These are phyloP conservation scores for Sorghum bicolor DNA, from an alignment of 176 grass and related monocot genomes.

Conservation along the genomic window DNA sequence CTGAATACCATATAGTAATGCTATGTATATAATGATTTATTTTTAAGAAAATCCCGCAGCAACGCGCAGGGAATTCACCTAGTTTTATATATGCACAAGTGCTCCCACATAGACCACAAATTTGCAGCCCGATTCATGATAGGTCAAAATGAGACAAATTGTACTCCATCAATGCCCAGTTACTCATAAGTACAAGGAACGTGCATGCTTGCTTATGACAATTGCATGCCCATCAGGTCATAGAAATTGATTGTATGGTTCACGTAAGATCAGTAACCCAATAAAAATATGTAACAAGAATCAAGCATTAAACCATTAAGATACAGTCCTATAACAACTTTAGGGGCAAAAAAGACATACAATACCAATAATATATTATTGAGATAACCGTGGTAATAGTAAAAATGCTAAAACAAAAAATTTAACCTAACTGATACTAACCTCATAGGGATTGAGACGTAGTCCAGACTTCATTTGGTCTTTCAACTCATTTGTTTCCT, in stretches of 20 bases:
- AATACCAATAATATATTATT: conserved; percentile 6
- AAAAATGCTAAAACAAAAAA: neutral
- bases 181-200: neutral
- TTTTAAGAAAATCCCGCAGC: no score
- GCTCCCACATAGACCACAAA: neutral
- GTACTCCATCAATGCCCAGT: neutral
- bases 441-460: conserved; percentile 73
- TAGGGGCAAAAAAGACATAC: neutral
- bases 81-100: neutral
- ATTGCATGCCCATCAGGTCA: neutral
- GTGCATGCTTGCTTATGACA: neutral
- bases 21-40: no score
- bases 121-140: neutral
- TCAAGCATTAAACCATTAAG: conserved; percentile 10
- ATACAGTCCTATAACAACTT: neutral
- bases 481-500: conserved; percentile 61
- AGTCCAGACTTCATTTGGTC: conserved; percentile 84
- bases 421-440: conserved; percentile 20
- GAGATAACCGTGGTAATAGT: neutral
- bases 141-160: neutral
- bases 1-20: no score
- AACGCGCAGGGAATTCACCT: no score
- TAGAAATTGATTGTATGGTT: neutral
- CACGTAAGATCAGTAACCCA: neutral
- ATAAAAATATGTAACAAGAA: conserved; percentile 9